Conservation (phyloP, 805 yeast species). For the Helenozyma rhizophorensis region DNA sequence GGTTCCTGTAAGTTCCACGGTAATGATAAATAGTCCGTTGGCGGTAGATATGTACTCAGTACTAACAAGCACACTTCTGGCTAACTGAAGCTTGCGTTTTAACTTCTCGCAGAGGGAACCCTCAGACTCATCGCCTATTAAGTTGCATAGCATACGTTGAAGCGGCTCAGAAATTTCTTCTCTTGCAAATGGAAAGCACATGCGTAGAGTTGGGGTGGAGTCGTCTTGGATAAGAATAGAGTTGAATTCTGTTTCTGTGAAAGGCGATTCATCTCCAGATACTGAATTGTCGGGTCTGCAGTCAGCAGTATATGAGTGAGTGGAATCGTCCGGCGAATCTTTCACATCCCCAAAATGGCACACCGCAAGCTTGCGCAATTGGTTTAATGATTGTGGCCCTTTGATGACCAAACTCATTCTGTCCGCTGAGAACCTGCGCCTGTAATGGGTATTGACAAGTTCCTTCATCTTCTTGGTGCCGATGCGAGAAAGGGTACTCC, state of each 20-base stretch:
- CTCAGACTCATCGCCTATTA: constrained; percentile 60
- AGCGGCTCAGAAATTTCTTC: constrained; percentile 17
- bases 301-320: too few species aligned
- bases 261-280: too few species aligned
- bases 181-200: constrained; percentile 42
- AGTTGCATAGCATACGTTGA: constrained; percentile 46
- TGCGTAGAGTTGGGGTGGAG: constrained; percentile 34
- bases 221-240: constrained; percentile 36
- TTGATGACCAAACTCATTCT: constrained; percentile 56
- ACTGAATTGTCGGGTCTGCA: too few species aligned
- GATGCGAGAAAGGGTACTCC: constrained; percentile 29
- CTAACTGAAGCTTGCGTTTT: constrained; percentile 24
- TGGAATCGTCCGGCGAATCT: too few species aligned
- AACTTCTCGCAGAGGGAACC: constrained; percentile 46
- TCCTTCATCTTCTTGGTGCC: constrained; percentile 29
- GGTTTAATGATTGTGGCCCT: constrained; percentile 64
- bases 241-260: background rate
- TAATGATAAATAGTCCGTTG: constrained; percentile 44
- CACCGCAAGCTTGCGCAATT: constrained; percentile 53
- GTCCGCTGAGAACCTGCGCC: constrained; percentile 37
- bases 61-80: constrained; percentile 39
- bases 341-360: constrained; percentile 1
- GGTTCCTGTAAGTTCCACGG: constrained; percentile 41
- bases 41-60: constrained; percentile 32
- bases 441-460: constrained; percentile 37